Conservation (phyloP, 805 yeast species). For the Cyberlindnera maclurae region DNA sequence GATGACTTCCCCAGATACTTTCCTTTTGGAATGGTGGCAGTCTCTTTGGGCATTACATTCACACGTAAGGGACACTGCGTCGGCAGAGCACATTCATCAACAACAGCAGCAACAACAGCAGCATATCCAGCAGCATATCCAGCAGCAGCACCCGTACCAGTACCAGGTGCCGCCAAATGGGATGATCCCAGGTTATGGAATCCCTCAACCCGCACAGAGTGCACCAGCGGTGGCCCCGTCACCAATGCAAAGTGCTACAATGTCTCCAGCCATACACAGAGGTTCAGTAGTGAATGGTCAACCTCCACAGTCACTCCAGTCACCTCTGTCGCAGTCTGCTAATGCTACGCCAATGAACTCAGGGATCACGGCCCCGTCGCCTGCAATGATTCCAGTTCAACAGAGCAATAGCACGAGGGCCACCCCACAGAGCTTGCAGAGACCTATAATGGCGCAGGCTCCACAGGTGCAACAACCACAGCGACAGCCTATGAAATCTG, state of each 20-base stretch:
- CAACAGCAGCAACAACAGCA: conserved; percentile 7
- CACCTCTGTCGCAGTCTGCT: conserved; percentile 18
- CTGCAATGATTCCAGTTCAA: conserved; percentile 5
- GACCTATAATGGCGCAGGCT: neutral
- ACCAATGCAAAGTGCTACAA: neutral
- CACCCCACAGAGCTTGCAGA: conserved; percentile 3
- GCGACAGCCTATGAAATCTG: conserved; percentile 2
- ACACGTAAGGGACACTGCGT: conserved; percentile 31
- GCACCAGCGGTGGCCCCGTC: neutral
- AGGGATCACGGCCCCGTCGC: conserved; percentile 13
- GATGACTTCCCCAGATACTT: conserved; percentile 38
- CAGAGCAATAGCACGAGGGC: conserved; percentile 1
- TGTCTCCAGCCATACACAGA: conserved; percentile 1
- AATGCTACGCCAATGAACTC: conserved; percentile 12
- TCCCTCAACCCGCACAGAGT: neutral
- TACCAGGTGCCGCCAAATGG: neutral
- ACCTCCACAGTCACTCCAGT: conserved; percentile 13
- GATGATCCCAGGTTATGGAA: conserved; percentile 1
- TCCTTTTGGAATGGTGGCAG: conserved; percentile 53
- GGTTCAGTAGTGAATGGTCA: conserved; percentile 2
- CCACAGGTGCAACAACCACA: conserved; percentile 3
- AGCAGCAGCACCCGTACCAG: conserved; percentile 5
- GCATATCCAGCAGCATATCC: conserved; percentile 6
- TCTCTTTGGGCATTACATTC: conserved; percentile 42
- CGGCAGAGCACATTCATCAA: conserved; percentile 17